phyloP scores from a whole-genome alignment of 2,329 filamentous ascomycete species.

The Verticillium isaacii region DNA sequence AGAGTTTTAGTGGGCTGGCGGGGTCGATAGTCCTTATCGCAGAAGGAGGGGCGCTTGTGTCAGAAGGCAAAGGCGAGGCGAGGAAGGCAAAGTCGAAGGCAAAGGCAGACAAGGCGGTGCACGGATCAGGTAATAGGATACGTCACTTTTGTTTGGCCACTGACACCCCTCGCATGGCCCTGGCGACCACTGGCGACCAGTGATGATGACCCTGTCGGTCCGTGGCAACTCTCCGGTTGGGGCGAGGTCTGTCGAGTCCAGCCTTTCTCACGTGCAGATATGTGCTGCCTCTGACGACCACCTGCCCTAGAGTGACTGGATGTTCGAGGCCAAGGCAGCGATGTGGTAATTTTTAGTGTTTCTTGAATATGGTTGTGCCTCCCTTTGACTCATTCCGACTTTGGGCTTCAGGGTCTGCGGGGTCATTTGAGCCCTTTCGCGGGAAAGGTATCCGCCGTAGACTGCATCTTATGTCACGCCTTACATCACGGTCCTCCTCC shows the following conservation, averaged over 20 bases:
- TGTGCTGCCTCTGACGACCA: not conserved
- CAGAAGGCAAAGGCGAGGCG: not conserved
- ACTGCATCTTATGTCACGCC: not conserved
- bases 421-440: not conserved
- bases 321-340: not conserved
- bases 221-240: not conserved
- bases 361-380: not conserved
- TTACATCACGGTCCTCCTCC: not conserved
- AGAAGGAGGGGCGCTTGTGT: not conserved
- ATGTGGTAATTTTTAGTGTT: not conserved
- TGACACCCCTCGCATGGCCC: not conserved
- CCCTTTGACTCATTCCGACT: not conserved
- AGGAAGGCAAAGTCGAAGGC: not conserved
- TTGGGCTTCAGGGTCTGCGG: not conserved
- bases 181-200: not conserved
- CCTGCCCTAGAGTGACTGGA: not conserved
- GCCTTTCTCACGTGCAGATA: not conserved
- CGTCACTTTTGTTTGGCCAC: not conserved
- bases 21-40: conserved; percentile 5
- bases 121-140: not conserved
- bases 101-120: not conserved
- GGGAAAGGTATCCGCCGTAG: not conserved
- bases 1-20: conserved; percentile 16
- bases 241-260: not conserved
- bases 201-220: not conserved